Evolutionary conservation across 164 flowering plant species (phyloP).

Genomic region (Macadamia integrifolia): DNA sequence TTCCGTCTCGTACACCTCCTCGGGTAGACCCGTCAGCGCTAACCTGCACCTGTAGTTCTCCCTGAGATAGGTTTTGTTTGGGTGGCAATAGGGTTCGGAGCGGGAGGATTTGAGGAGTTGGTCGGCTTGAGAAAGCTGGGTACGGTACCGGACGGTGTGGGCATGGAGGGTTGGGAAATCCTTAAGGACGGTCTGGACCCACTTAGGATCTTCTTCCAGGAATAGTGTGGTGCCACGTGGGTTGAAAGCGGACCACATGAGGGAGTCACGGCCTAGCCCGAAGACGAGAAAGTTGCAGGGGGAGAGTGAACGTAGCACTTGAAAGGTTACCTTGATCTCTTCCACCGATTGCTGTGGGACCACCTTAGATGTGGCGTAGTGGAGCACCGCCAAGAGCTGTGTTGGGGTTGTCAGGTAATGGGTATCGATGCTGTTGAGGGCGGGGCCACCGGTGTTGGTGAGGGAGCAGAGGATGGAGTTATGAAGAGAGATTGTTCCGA

Average conservation of each 20-base stretch:
- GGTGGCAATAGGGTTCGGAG: conserved; percentile 32
- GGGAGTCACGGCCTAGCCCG: conserved; percentile 42
- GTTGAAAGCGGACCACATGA: conserved; percentile 44
- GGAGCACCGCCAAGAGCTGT: conserved; percentile 27
- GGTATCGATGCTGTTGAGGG: neutral
- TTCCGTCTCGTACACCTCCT: conserved; percentile 53
- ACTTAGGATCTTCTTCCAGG: conserved; percentile 65
- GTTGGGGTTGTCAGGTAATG: neutral
- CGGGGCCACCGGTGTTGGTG: neutral
- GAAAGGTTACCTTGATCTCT: conserved; percentile 28
- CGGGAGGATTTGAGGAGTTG: conserved; percentile 25
- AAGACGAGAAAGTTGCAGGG: conserved; percentile 48
- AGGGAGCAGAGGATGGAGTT: conserved; percentile 3
- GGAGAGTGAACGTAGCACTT: conserved; percentile 18
- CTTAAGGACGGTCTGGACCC: conserved; percentile 49
- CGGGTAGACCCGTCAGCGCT: conserved; percentile 43
- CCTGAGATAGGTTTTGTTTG: conserved; percentile 14
- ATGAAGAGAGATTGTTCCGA: conserved; percentile 5
- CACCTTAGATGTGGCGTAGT: conserved; percentile 30
- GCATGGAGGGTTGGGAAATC: conserved; percentile 45
- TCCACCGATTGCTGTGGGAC: conserved; percentile 26
- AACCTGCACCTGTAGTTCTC: conserved; percentile 45
- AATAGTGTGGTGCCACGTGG: conserved; percentile 34
- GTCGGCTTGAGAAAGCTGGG: conserved; percentile 51
- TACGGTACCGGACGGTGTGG: conserved; percentile 43